Conservation (phyloP, 2,329 filamentous ascomycete species). For the Nannizzia gypsea region DNA sequence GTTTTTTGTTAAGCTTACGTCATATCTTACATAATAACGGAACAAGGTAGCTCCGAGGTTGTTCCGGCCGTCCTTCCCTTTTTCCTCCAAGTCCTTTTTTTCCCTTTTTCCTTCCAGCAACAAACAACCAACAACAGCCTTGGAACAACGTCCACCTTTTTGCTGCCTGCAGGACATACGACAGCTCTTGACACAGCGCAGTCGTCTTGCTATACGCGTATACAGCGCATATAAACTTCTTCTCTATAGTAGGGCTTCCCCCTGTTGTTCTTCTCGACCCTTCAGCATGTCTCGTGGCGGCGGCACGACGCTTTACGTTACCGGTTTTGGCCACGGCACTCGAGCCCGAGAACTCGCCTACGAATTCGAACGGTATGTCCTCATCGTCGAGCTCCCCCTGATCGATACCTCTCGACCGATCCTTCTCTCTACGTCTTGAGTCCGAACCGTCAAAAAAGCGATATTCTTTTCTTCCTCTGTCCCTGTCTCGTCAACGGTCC, state of each 20-base stretch:
- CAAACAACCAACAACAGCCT: neutral
- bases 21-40: neutral
- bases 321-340: conserved; percentile 97
- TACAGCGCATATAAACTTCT: neutral
- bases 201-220: neutral
- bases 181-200: neutral
- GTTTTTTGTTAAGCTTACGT: neutral
- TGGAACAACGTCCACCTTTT: neutral
- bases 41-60: neutral
- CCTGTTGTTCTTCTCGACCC: neutral
- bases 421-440: conserved; percentile 14
- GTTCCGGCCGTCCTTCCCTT: neutral
- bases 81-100: neutral
- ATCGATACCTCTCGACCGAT: conserved; percentile 18
- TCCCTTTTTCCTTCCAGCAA: conserved; percentile 5
- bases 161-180: neutral
- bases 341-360: conserved; percentile 98
- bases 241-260: neutral
- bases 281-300: conserved; percentile 68
- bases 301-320: conserved; percentile 92
- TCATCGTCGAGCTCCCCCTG: conserved; percentile 19
- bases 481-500: conserved; percentile 5
- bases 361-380: conserved; percentile 99
- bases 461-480: conserved; percentile 10
- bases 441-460: conserved; percentile 13